Base-by-base conservation (phyloP, 345 rosid species). In the Microthlaspi erraticum region DNA sequence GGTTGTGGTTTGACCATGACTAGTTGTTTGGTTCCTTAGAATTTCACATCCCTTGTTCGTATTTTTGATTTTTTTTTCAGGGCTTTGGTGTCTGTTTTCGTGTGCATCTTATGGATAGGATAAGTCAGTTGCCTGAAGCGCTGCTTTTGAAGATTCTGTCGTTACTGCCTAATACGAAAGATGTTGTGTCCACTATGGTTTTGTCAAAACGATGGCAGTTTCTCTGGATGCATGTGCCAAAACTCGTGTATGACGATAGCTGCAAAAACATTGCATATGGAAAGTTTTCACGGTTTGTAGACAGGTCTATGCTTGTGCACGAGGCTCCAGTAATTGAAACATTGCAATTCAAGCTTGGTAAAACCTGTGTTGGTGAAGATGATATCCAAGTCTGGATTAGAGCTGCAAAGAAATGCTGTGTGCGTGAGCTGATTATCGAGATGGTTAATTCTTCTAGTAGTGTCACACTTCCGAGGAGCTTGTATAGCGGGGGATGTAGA, bases 151-250 rank as follows among this genome's bases (percentile, higher is more conserved):
- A 2, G 19, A 55, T 68, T 12, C 20, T 67, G 20, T 67, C 72
- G 10, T 4, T 13, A 32, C 34, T 54, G 43, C 44, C 72, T 43
- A 8, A 34, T 1, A 6, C 12, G 4, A 54, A 67, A 67, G 44
- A 54, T 32, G 72, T 43, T 3, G 34, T 32, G 43, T 43, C 33
- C 8, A 67, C 72, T 13, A 67, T 67, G 63, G 44, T 67, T 43
- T 67, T 67, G 63, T 67, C 72, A 3, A 67, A 32, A 32, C 52
- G 42, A 0, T 68, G 64, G 72, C 10, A 13, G 0, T 7, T 0
- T 33, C 64, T 68, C 55, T 56, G 72, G 72, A 55, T 9, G 55
- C 3, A 7, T 1, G 55, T 55, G 54, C 72, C 72, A 2, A 58
- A 12, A 38, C 63, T 58, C 5, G 45, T 38, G 0, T 38, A 38